Percentiles rank a stretch among this genome's conserved stretches.
Conservation (phyloP, 768 basidiomycete species). For the Mycena sanguinolenta region DNA sequence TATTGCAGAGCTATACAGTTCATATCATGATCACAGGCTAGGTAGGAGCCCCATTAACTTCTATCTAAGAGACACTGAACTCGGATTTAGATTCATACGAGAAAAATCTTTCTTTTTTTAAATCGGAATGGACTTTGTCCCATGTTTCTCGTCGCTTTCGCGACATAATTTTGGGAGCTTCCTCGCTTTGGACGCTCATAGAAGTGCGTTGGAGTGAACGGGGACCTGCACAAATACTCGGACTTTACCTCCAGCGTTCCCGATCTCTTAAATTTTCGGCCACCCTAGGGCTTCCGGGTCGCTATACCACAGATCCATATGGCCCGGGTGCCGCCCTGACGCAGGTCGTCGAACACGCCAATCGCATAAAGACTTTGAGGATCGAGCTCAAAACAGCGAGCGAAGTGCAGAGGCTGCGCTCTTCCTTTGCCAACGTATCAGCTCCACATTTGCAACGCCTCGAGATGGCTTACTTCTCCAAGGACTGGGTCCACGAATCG, state of each 20-base stretch:
- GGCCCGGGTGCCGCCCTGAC: neutral
- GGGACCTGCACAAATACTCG: neutral
- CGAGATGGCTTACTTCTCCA: neutral
- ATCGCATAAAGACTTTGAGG: neutral
- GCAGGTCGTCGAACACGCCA: neutral
- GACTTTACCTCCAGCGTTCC: neutral
- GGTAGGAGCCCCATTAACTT: no score
- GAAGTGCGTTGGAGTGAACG: neutral
- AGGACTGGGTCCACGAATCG: no score
- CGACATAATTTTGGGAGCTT: neutral
- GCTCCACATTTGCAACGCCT: constrained; percentile 2
- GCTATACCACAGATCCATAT: neutral
- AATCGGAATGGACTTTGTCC: neutral
- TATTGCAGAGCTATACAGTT: neutral
- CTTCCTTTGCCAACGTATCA: neutral
- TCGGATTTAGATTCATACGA: no score
- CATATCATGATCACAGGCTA: no score
- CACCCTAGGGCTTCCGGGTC: neutral
- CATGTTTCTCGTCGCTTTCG: neutral
- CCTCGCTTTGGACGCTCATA: neutral
- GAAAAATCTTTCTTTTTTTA: neutral
- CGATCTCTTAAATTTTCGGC: neutral
- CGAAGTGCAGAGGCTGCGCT: no score
- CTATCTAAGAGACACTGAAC: no score
- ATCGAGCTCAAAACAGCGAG: neutral